These are phyloP conservation scores for Acrasis kona DNA, from an alignment of 78 protist genomes.

Conservation along the genomic window DNA sequence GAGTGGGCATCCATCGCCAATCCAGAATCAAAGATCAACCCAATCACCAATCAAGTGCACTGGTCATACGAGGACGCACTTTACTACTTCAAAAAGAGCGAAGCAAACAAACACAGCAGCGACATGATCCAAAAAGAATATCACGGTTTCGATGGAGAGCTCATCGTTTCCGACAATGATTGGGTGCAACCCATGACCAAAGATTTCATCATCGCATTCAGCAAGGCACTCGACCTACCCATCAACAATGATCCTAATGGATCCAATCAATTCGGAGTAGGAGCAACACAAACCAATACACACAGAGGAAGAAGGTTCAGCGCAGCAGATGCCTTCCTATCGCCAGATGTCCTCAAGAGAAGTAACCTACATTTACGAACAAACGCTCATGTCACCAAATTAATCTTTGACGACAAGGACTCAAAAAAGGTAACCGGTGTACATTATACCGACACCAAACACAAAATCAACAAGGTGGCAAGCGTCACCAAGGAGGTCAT, in stretches of 20 bases:
- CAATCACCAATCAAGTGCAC: too few relatives aligned
- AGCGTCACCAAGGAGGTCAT: too few relatives aligned
- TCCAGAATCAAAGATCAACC: not conserved
- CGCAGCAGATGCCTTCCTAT: not conserved
- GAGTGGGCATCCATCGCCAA: slow-evolving; percentile 5
- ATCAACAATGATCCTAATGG: not conserved
- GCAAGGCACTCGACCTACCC: not conserved
- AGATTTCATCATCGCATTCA: slow-evolving; percentile 1
- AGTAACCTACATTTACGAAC: not conserved
- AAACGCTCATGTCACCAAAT: not conserved
- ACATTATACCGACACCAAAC: too few relatives aligned
- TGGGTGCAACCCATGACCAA: not conserved
- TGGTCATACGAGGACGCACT: not conserved
- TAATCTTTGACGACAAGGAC: not conserved
- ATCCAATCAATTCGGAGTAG: not conserved
- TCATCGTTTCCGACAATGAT: not conserved
- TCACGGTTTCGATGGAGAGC: slow-evolving; percentile 10
- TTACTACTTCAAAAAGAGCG: not conserved
- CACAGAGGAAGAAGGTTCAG: not conserved
- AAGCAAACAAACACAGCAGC: not conserved
- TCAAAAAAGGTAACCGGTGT: not conserved
- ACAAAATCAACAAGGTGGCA: too few relatives aligned
- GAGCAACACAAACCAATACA: not conserved
- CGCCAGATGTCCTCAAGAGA: not conserved
- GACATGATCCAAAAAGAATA: not conserved